Evolutionary conservation across 2,329 filamentous ascomycete genomes (phyloP), one percentile per base, ranked within the genome.

Genomic region (Colletotrichum graminicola): DNA sequence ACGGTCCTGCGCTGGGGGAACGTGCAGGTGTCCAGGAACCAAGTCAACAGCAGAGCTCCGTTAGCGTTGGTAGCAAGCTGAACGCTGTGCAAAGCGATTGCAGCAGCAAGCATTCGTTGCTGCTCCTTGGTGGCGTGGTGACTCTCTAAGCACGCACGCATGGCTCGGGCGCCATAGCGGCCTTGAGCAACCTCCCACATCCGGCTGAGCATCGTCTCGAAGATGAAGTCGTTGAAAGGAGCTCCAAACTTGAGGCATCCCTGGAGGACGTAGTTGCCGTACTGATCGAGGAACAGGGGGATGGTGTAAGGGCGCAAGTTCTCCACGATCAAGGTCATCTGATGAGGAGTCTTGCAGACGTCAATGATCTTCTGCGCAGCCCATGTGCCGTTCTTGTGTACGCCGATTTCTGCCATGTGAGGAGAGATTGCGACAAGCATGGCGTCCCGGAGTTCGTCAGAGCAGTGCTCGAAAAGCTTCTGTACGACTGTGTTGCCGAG

Each of bases 351-450:
- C 82, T 96, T 94, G 80, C 94, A 95, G 8, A 97, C 94, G 77
- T 98, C 95, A 76, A 99, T 98, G 78, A 99, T 98, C 87, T 98
- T 99, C 83, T 99, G 96, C 1, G 96, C 96, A 66, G 96, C 96
- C 96, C 96, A 99, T 1, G 96, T 99, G 73, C 96, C 96, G 78
- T 99, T 99, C 89, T 99, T 99, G 88, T 99, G 96, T 10, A 98
- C 91, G 76, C 96, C 96, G 82, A 98, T 98, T 82, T 98, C 95
- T 34, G 95, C 94, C 79, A 98, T 89, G 79, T 98, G 95, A 69
- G 95, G 95, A 3, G 93, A 90, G 77, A 99, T 97, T 78, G 95
- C 91, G 18, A 85, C 83, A 69, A 99, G 86, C 96, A 99, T 98
- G 67, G 93, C 92, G 80, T 98, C 94, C 76, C 97, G 95, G 52